phyloP scores from a whole-genome alignment of 2,329 filamentous ascomycete species.

The Pezicula radicicola region DNA sequence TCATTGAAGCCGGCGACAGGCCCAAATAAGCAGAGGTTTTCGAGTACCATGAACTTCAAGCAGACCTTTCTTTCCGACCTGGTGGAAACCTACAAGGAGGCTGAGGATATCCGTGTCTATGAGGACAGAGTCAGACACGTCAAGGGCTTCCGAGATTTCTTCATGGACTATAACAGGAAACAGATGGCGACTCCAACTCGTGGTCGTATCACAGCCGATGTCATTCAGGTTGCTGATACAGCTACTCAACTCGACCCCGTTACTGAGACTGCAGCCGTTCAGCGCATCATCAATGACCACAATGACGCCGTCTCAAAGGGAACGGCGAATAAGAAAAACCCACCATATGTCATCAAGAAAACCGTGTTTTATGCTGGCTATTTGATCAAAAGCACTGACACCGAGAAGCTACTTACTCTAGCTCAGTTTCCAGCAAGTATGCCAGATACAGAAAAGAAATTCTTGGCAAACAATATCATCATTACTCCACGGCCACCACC shows the following conservation, averaged over 20 bases:
- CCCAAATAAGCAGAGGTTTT: slow-evolving; percentile 75
- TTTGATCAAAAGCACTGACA: slow-evolving; percentile 71
- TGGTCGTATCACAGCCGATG: slow-evolving; percentile 69
- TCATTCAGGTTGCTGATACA: slow-evolving; percentile 80
- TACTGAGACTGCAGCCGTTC: slow-evolving; percentile 77
- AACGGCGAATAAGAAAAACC: slow-evolving; percentile 23
- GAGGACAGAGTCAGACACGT: slow-evolving; percentile 67
- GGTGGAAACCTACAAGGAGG: slow-evolving; percentile 79
- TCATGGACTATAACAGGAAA: slow-evolving; percentile 69
- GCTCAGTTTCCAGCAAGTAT: slow-evolving; percentile 59
- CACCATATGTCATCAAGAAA: slow-evolving; percentile 71
- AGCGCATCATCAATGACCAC: slow-evolving; percentile 85
- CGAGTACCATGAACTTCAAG: slow-evolving; percentile 89
- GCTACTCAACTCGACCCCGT: slow-evolving; percentile 73
- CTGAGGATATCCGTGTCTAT: slow-evolving; percentile 78
- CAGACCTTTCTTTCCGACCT: slow-evolving; percentile 77
- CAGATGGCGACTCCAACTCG: slow-evolving; percentile 50
- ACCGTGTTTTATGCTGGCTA: slow-evolving; percentile 92
- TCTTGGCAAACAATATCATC: slow-evolving; percentile 85
- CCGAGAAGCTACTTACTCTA: slow-evolving; percentile 69
- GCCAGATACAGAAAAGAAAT: slow-evolving; percentile 69
- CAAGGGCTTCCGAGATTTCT: slow-evolving; percentile 81
- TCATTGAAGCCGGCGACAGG: slow-evolving; percentile 82
- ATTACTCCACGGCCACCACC: slow-evolving; percentile 79
- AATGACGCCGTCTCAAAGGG: slow-evolving; percentile 57